Evolutionary conservation across 2,329 filamentous ascomycete genomes (phyloP).

Genomic region (Aspergillus uvarum): DNA sequence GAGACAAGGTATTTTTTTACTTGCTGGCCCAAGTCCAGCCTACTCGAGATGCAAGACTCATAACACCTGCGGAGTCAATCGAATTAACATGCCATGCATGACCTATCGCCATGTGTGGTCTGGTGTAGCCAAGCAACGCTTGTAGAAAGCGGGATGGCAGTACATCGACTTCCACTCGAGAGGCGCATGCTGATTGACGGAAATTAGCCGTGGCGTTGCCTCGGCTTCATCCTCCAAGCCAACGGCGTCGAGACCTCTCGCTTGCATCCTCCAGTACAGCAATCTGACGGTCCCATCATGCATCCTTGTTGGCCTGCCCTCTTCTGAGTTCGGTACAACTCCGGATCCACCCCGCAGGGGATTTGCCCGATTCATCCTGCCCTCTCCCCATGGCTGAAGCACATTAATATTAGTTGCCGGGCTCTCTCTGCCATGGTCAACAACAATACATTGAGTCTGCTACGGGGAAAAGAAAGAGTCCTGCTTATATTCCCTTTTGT

Average conservation of each 20-base stretch:
- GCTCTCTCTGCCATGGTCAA: conserved; percentile 6
- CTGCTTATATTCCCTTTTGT: conserved; percentile 4
- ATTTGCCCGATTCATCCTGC: conserved; percentile 29
- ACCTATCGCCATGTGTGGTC: conserved; percentile 6
- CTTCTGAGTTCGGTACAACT: conserved; percentile 3
- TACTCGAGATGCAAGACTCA: neutral
- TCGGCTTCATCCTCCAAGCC: conserved; percentile 18
- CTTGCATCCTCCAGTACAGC: neutral
- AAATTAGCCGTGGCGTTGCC: conserved; percentile 18
- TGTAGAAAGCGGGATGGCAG: conserved; percentile 15
- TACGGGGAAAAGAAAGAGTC: neutral
- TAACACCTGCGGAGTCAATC: conserved; percentile 3
- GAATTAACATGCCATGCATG: conserved; percentile 7
- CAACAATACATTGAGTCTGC: conserved; percentile 5
- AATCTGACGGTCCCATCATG: conserved; percentile 1
- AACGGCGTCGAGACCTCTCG: conserved; percentile 11
- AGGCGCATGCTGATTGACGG: conserved; percentile 23
- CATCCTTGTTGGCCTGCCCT: neutral
- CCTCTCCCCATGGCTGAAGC: conserved; percentile 11
- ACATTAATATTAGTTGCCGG: conserved; percentile 22
- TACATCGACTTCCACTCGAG: neutral
- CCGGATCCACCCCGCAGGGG: conserved; percentile 31
- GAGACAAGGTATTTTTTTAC: neutral
- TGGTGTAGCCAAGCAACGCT: conserved; percentile 9
- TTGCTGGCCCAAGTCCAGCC: neutral